A percentile compares a stretch with the other conserved stretches of the same genome.
Conservation (phyloP, 2,329 filamentous ascomycete genomes). For the Mollisiaceae sp. region DNA sequence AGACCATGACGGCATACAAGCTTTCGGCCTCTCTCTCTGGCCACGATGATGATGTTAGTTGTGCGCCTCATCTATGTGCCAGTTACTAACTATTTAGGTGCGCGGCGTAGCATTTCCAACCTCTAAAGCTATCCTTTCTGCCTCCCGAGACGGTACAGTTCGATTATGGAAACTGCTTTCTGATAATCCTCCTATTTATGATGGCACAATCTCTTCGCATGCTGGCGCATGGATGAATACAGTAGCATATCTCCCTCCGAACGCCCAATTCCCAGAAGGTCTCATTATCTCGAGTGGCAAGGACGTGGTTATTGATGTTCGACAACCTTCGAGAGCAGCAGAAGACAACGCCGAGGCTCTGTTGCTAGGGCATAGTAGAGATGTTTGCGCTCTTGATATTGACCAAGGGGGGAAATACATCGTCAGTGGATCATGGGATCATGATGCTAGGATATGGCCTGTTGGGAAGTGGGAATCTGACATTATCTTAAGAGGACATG, state of each 20-base stretch:
- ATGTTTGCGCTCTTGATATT: conserved; percentile 86
- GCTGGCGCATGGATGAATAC: conserved; percentile 89
- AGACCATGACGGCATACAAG: conserved; percentile 80
- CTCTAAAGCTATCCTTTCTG: conserved; percentile 75
- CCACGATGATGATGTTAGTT: conserved; percentile 89
- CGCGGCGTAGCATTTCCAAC: conserved; percentile 82
- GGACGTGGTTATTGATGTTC: conserved; percentile 91
- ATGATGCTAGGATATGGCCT: conserved; percentile 83
- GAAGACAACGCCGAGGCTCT: conserved; percentile 84
- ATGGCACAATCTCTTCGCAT: conserved; percentile 78
- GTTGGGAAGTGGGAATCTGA: conserved; percentile 85
- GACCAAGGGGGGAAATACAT: conserved; percentile 74
- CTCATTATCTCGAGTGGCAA: conserved; percentile 87
- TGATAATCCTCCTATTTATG: conserved; percentile 71
- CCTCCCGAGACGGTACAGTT: conserved; percentile 90
- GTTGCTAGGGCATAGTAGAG: conserved; percentile 83
- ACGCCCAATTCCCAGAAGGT: conserved; percentile 70
- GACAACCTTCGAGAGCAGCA: conserved; percentile 68
- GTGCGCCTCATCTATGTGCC: conserved; percentile 10
- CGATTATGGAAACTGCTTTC: conserved; percentile 79
- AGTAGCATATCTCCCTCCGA: conserved; percentile 76
- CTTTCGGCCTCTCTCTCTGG: conserved; percentile 87
- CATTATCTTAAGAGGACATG: conserved; percentile 74
- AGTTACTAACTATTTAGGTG: conserved; percentile 62
- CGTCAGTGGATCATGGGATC: conserved; percentile 94